Conservation (phyloP, 2,329 filamentous ascomycete genomes). For the Colletotrichum sansevieriae region DNA sequence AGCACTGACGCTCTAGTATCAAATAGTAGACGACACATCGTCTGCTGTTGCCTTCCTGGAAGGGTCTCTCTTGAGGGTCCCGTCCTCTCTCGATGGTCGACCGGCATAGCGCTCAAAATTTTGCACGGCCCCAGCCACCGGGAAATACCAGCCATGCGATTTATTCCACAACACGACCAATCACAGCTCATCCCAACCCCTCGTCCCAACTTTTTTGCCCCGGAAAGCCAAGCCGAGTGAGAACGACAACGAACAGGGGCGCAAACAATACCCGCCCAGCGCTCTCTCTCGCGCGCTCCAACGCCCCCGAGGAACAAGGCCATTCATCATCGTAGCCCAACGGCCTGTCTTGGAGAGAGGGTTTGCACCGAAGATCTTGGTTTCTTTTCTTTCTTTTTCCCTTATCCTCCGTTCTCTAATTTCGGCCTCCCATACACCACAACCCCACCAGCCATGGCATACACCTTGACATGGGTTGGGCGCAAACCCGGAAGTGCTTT, state of each 20-base stretch:
- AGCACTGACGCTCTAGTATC: constrained; percentile 5
- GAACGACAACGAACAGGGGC: constrained; percentile 33
- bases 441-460: constrained; percentile 18
- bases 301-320: constrained; percentile 17
- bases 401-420: constrained; percentile 4
- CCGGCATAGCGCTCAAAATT: constrained; percentile 11
- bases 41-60: background rate
- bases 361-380: constrained; percentile 17
- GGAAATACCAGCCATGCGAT: constrained; percentile 39
- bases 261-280: constrained; percentile 6
- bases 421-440: constrained; percentile 11
- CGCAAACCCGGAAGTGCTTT: constrained; percentile 25
- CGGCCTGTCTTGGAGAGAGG: background rate
- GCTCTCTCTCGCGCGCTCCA: background rate
- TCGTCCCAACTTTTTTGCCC: constrained; percentile 22
- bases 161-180: constrained; percentile 24
- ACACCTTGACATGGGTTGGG: constrained; percentile 15
- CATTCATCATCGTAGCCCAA: constrained; percentile 6
- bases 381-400: background rate
- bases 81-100: background rate
- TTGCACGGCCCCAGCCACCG: constrained; percentile 40
- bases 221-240: constrained; percentile 29
- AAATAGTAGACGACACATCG: too few species aligned
- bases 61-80: background rate
- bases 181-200: constrained; percentile 27